Evolutionary conservation across 495 filamentous ascomycete species (phyloP).

Genomic region (Aspergillus saccharolyticus): DNA sequence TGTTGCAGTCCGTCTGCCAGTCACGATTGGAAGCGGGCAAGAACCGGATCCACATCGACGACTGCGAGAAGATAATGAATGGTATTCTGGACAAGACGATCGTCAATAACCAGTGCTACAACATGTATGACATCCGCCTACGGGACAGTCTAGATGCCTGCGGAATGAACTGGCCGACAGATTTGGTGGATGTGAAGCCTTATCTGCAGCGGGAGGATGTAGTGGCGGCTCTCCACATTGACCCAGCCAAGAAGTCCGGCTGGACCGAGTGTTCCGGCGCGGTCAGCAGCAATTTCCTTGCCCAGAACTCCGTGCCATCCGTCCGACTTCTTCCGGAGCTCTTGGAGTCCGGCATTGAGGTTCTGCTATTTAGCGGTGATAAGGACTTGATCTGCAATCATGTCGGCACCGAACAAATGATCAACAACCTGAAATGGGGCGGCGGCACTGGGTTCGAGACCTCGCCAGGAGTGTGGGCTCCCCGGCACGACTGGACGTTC

Average conservation of each 20-base stretch:
- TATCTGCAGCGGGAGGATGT: conserved; percentile 86
- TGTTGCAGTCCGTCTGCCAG: conserved; percentile 60
- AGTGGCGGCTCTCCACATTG: conserved; percentile 71
- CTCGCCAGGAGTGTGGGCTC: conserved; percentile 84
- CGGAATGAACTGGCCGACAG: conserved; percentile 95
- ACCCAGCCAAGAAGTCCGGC: conserved; percentile 70
- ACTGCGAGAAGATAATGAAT: conserved; percentile 72
- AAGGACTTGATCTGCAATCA: conserved; percentile 97
- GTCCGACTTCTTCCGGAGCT: conserved; percentile 72
- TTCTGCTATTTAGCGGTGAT: conserved; percentile 88
- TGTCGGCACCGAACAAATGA: conserved; percentile 85
- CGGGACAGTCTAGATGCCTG: conserved; percentile 68
- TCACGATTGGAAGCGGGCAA: conserved; percentile 50
- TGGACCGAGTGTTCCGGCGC: conserved; percentile 87
- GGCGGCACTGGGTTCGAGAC: conserved; percentile 87
- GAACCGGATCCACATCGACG: conserved; percentile 57
- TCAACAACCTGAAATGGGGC: conserved; percentile 89
- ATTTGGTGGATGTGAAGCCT: conserved; percentile 67
- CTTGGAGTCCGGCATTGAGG: conserved; percentile 62
- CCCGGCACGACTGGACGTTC: conserved; percentile 88
- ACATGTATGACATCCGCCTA: conserved; percentile 93
- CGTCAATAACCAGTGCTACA: conserved; percentile 60
- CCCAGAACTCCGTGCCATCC: conserved; percentile 63
- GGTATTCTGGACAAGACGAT: conserved; percentile 58
- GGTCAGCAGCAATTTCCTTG: conserved; percentile 65